Base-by-base conservation (phyloP, 2,329 filamentous ascomycete genomes). In the Ceratocystiopsis brevicomis region DNA sequence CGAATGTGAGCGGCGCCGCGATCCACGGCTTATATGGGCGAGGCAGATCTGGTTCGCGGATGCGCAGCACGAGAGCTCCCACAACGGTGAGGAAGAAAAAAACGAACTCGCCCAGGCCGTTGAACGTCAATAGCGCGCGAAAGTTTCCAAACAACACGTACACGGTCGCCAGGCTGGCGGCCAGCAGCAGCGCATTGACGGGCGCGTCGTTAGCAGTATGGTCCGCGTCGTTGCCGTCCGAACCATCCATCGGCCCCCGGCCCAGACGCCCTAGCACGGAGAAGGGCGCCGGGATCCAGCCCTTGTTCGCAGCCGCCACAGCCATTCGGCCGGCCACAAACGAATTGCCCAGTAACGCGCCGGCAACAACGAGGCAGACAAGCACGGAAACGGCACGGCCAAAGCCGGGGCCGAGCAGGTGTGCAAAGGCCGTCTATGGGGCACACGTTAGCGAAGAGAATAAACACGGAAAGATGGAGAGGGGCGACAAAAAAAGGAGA, bases 61-160 rank as follows among this genome's bases (percentile, higher is more conserved):
- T 65, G 13, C 74, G 65, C 38, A 78, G 56, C 15, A 76, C 57
- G 11, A 77, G 59, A 1, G 71, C 66, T 0, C 73, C 74, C 0
- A 76, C 51, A 0, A 77, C 73, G 0, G 73, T 73, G 30, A 76
- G 61, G 51, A 78, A 74, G 58, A 78, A 78, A 56, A 78, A 78
- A 0, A 73, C 67, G 53, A 73, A 78, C 50, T 74, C 70, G 14
- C 68, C 70, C 4, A 74, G 57, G 0, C 71, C 71, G 42, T 73
- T 73, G 49, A 75, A 75, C 0, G 72, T 77, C 12, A 78, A 52
- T 0, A 78, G 64, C 0, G 69, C 67, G 33, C 73, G 66, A 58
- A 78, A 78, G 54, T 65, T 72, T 16, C 74, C 75, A 0, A 75
- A 59, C 1, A 74, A 51, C 32, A 78, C 74, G 54, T 78, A 78